phyloP scores from a whole-genome alignment of 345 rosid genomes.

The Populus simonii region DNA sequence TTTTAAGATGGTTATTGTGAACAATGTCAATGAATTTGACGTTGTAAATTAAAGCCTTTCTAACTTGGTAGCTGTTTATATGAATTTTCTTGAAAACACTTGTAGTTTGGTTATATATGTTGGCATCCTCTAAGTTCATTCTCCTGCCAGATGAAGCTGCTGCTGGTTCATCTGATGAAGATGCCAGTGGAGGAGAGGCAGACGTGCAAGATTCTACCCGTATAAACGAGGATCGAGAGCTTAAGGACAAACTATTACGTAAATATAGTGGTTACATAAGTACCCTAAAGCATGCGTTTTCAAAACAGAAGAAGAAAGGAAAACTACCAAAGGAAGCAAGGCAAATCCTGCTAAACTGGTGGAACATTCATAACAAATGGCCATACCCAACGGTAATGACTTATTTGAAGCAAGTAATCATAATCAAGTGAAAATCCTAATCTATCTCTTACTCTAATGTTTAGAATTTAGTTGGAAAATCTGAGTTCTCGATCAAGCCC shows the following conservation, averaged over 20 bases:
- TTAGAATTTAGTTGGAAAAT: neutral
- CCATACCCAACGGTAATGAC: conserved; percentile 54
- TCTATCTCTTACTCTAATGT: neutral
- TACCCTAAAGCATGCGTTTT: conserved; percentile 45
- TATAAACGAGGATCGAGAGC: conserved; percentile 34
- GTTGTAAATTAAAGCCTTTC: neutral
- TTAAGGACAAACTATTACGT: conserved; percentile 39
- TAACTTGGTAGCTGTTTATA: neutral
- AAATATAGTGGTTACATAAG: conserved; percentile 48
- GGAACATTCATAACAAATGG: conserved; percentile 54
- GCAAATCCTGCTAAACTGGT: conserved; percentile 48
- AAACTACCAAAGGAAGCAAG: conserved; percentile 54
- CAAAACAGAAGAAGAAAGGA: conserved; percentile 53
- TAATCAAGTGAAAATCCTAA: neutral
- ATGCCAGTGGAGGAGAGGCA: conserved; percentile 35
- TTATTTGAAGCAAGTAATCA: neutral
- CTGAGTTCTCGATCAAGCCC: neutral
- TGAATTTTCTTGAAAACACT: too few relatives aligned
- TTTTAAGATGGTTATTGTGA: neutral
- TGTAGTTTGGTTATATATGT: neutral
- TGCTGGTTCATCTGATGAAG: conserved; percentile 44
- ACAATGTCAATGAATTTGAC: neutral
- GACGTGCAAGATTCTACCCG: conserved; percentile 16
- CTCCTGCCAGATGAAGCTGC: conserved; percentile 24
- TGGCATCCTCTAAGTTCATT: neutral